Evolutionary conservation across 2,329 filamentous ascomycete genomes (phyloP).

Genomic region (Penicillium sp.): DNA sequence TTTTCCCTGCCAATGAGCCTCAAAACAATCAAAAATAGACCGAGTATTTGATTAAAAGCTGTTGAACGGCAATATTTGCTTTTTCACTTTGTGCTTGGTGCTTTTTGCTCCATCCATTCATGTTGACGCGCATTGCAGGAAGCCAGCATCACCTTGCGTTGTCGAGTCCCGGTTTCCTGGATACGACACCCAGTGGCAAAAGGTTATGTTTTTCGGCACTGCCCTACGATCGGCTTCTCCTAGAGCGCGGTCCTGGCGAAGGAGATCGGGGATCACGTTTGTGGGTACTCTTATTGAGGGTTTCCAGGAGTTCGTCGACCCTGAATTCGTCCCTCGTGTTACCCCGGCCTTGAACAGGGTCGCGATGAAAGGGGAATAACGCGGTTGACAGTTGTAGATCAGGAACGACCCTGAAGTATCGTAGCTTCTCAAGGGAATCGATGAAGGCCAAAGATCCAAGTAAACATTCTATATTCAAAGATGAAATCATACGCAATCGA

Average conservation of each 20-base stretch:
- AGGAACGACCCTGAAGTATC: not conserved
- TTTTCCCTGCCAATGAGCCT: not conserved
- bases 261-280: constrained; percentile 8
- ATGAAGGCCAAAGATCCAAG: not conserved
- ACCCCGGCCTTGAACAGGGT: constrained; percentile 9
- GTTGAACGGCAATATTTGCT: not conserved
- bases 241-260: not conserved
- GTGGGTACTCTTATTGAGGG: not conserved
- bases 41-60: not conserved
- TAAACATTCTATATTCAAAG: not conserved
- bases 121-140: constrained; percentile 30
- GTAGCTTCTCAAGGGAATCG: not conserved
- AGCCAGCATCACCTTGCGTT: constrained; percentile 30
- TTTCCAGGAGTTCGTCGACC: constrained; percentile 9
- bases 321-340: constrained; percentile 13
- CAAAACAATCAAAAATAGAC: not conserved
- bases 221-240: constrained; percentile 15
- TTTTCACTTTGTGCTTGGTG: not conserved
- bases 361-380: constrained; percentile 14
- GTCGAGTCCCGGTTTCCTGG: constrained; percentile 28
- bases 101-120: constrained; percentile 9
- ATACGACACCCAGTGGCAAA: constrained; percentile 21
- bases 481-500: constrained; percentile 7
- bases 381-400: constrained; percentile 2
- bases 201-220: constrained; percentile 19